Evolutionary conservation across 345 rosid genomes (phyloP).

Genomic region (Nasturtium officinale): DNA sequence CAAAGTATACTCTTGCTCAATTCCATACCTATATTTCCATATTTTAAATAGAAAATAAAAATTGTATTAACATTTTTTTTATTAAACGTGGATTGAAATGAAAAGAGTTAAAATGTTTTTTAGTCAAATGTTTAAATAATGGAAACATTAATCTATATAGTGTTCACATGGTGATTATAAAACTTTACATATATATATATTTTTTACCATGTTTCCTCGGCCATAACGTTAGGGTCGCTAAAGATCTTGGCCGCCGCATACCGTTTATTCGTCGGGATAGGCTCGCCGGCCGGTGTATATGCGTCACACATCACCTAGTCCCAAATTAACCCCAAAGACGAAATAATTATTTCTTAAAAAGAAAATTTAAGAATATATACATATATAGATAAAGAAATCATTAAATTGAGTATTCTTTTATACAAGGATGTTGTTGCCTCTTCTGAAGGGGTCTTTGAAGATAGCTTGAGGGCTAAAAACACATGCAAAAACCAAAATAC

Average conservation of each 20-base stretch:
- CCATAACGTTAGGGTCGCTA: constrained; percentile 54
- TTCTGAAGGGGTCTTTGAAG: constrained; percentile 71
- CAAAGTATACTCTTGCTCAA: constrained; percentile 81
- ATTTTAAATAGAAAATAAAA: not conserved
- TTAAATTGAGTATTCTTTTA: constrained; percentile 16
- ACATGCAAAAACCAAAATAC: not conserved
- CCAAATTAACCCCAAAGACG: constrained; percentile 11
- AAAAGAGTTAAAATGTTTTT: not conserved
- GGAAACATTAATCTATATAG: not conserved
- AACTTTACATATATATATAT: not conserved
- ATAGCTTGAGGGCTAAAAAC: constrained; percentile 67
- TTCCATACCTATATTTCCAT: constrained; percentile 59
- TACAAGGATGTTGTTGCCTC: constrained; percentile 80
- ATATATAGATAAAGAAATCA: too few relatives aligned
- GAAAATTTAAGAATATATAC: too few relatives aligned
- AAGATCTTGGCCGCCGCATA: constrained; percentile 65
- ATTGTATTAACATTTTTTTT: too few relatives aligned
- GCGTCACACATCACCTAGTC: constrained; percentile 76
- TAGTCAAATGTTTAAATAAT: not conserved
- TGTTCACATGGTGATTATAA: not conserved
- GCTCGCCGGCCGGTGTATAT: constrained; percentile 67
- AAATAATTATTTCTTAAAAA: too few relatives aligned
- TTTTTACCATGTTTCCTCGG: constrained; percentile 71
- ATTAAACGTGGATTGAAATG: not conserved
- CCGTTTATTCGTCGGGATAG: constrained; percentile 72